phyloP scores from a whole-genome alignment of 768 basidiomycete genomes.

The Pholiota microspora region DNA sequence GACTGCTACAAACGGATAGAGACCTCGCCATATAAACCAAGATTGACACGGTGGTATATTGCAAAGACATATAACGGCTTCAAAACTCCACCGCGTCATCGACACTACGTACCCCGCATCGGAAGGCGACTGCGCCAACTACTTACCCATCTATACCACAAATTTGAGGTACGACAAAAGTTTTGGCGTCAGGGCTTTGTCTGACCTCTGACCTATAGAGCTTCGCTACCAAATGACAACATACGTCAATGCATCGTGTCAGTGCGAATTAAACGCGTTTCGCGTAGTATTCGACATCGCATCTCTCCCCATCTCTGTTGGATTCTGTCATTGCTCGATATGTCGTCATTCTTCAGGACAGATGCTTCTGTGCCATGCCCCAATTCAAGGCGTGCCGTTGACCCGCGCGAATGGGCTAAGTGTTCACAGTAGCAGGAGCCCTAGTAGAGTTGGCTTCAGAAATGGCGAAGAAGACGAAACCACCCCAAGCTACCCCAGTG shows the following conservation, averaged over 20 bases:
- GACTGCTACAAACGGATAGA: too few species aligned
- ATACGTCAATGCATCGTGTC: constrained; percentile 25
- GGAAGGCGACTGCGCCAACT: too few species aligned
- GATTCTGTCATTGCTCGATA: constrained; percentile 28
- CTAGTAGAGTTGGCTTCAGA: constrained; percentile 1
- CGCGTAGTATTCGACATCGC: constrained; percentile 21
- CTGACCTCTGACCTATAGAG: too few species aligned
- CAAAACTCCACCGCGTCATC: too few species aligned
- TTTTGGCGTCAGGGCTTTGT: too few species aligned
- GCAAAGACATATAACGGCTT: too few species aligned
- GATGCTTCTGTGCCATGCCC: constrained; percentile 20
- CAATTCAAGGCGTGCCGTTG: constrained; percentile 22
- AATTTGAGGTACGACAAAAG: too few species aligned
- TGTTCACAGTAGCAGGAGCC: constrained; percentile 10
- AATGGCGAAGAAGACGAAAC: neutral
- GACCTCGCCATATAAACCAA: too few species aligned
- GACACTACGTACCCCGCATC: too few species aligned
- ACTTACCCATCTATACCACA: too few species aligned
- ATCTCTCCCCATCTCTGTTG: constrained; percentile 21
- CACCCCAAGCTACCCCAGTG: neutral
- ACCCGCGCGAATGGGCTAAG: constrained; percentile 6
- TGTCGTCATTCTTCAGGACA: constrained; percentile 29
- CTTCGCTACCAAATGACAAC: constrained; percentile 9
- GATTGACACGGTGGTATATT: too few species aligned
- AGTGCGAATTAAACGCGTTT: constrained; percentile 27